Evolutionary conservation across 192 early-diverging fungal genomes (phyloP).

Genomic region (Obelidium mucronatum): DNA sequence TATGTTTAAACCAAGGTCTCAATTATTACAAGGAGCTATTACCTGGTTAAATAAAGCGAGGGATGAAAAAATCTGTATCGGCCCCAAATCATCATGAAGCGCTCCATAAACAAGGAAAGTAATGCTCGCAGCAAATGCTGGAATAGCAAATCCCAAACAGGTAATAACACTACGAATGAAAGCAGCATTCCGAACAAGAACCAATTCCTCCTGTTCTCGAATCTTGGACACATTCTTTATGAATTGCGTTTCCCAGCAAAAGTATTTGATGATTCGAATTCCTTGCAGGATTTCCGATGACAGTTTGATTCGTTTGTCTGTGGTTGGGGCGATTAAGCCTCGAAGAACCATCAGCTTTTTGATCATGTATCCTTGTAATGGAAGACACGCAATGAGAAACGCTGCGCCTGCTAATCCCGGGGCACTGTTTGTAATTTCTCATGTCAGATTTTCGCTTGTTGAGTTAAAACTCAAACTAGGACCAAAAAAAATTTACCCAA

Average conservation of each 20-base stretch:
- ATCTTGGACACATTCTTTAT: slow-evolving; percentile 64
- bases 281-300: slow-evolving; percentile 73
- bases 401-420: slow-evolving; percentile 15
- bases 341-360: slow-evolving; percentile 43
- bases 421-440: not conserved
- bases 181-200: slow-evolving; percentile 9
- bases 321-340: slow-evolving; percentile 56
- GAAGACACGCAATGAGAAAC: slow-evolving; percentile 1
- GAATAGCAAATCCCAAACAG: slow-evolving; percentile 55
- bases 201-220: slow-evolving; percentile 47
- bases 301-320: slow-evolving; percentile 76
- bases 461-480: too few relatives aligned
- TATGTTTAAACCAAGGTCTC: too few relatives aligned
- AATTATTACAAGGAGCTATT: not conserved
- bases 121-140: slow-evolving; percentile 46
- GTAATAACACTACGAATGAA: slow-evolving; percentile 15
- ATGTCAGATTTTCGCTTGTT: not conserved
- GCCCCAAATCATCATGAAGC: not conserved
- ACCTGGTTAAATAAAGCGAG: slow-evolving; percentile 49
- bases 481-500: slow-evolving; percentile 4
- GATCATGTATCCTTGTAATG: slow-evolving; percentile 52
- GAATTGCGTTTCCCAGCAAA: slow-evolving; percentile 73
- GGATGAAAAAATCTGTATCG: slow-evolving; percentile 52
- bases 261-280: slow-evolving; percentile 82
- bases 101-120: slow-evolving; percentile 55